Base-by-base conservation (phyloP, 345 rosid species). In the Aegle marmelos region DNA sequence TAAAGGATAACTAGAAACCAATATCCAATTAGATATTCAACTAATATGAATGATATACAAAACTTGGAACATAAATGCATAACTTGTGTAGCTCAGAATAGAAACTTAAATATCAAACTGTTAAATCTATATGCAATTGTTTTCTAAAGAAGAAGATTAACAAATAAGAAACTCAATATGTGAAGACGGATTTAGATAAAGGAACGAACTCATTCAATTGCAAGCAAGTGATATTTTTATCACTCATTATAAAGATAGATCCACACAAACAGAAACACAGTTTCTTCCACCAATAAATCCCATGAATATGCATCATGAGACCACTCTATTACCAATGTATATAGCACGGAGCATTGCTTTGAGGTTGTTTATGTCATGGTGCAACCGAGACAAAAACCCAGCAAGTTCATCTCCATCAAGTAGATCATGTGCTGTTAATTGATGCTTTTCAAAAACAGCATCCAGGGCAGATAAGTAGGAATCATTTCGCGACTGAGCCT, bases 341-440 rank as follows among this genome's bases (percentile, higher is more conserved):
- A 97, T 97, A 0, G 99, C 99, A 75, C 90, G 94, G 78, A 97
- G 98, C 99, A 97, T 97, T 14, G 99, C 98, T 79, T 91, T 93
- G 57, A 97, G 96, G 84, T 97, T 91, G 78, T 70, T 89, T 77
- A 94, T 73, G 83, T 97, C 99, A 76, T 79, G 82, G 87, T 90
- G 92, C 85, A 97, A 82, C 84, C 61, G 88, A 45, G 97, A 89
- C 87, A 94, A 81, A 79, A 97, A 94, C 31, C 85, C 87, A 69
- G 90, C 88, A 76, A 93, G 98, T 68, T 86, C 91, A 79, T 86
- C 87, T n/a, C 95, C 98, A 58, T 90, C 92, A 21, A 97, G 92
- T 62, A 97, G 90, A 79, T 93, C 98, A 81, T 83, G 82, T 36
- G 99, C 98, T 2, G 97, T 90, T 37, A 83, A 81, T 72, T 82